Conservation (phyloP, 345 rosid genomes). For the Lumnitzera racemosa region DNA sequence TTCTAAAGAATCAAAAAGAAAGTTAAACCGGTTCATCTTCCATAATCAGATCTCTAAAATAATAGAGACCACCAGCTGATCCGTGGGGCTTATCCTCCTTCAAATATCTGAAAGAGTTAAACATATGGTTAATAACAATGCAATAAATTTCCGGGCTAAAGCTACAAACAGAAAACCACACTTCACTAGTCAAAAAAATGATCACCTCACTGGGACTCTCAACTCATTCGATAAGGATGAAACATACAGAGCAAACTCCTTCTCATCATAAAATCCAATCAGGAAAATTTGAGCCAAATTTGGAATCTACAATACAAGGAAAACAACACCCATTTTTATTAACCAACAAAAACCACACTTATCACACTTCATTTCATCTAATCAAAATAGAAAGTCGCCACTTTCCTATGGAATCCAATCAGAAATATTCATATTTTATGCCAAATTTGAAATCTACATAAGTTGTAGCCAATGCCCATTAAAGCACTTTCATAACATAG, state of each 20-base stretch:
- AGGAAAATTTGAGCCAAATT: conserved; percentile 62
- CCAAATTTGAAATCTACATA: neutral
- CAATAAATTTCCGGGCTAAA: neutral
- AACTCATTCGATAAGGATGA: conserved; percentile 76
- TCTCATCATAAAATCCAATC: conserved; percentile 77
- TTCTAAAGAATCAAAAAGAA: neutral
- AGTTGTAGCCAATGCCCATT: neutral
- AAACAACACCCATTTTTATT: conserved; percentile 1
- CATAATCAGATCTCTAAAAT: conserved; percentile 62
- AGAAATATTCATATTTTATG: neutral
- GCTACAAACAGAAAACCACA: neutral
- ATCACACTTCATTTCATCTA: too few species aligned
- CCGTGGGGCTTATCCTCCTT: conserved; percentile 84
- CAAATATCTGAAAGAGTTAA: conserved; percentile 37
- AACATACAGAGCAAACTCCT: conserved; percentile 66
- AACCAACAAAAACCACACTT: neutral
- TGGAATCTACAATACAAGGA: conserved; percentile 39
- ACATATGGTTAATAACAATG: conserved; percentile 1
- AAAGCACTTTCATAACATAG: too few species aligned
- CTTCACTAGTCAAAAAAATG: neutral
- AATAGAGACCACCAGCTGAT: conserved; percentile 81
- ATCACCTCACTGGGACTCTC: conserved; percentile 73
- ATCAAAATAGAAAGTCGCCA: neutral
- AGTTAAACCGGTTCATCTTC: conserved; percentile 65
- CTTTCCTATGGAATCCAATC: neutral